phyloP scores from a whole-genome alignment of 176 grass and related monocot species.

The Typha latifolia region DNA sequence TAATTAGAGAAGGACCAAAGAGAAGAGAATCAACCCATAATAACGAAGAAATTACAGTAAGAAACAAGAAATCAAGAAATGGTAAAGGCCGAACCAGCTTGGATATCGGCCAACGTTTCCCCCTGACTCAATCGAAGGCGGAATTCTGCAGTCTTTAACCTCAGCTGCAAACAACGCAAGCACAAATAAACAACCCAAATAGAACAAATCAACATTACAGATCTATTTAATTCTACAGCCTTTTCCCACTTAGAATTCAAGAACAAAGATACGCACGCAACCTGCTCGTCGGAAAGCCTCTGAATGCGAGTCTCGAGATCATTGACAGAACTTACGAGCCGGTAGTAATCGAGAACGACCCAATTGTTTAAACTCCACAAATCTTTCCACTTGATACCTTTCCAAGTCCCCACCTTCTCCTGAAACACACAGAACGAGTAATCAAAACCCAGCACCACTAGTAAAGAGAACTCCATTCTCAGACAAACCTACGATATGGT shows the following conservation, averaged over 20 bases:
- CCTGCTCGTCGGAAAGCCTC: conserved; percentile 85
- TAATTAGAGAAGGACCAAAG: neutral
- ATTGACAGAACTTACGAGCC: conserved; percentile 61
- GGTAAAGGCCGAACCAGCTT: conserved; percentile 44
- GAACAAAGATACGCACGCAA: conserved; percentile 2
- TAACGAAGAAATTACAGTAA: neutral
- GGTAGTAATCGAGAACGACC: conserved; percentile 75
- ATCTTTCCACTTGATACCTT: conserved; percentile 39
- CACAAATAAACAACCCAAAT: conserved; percentile 1
- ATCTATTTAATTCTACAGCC: too few species aligned
- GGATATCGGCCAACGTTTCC: conserved; percentile 71
- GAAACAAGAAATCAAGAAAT: neutral
- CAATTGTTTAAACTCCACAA: conserved; percentile 69
- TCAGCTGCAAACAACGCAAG: conserved; percentile 41
- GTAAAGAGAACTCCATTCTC: neutral
- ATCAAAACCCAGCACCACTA: neutral
- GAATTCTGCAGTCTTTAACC: conserved; percentile 64
- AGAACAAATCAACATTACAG: neutral
- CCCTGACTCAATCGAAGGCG: conserved; percentile 41
- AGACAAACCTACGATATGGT: neutral
- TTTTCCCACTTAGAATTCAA: neutral
- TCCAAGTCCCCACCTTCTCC: neutral
- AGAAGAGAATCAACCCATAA: neutral
- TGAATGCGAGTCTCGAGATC: conserved; percentile 45
- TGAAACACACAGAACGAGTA: neutral